phyloP scores from a whole-genome alignment of 352 stramenopile species.

The Phytophthora fragariaefolia region DNA sequence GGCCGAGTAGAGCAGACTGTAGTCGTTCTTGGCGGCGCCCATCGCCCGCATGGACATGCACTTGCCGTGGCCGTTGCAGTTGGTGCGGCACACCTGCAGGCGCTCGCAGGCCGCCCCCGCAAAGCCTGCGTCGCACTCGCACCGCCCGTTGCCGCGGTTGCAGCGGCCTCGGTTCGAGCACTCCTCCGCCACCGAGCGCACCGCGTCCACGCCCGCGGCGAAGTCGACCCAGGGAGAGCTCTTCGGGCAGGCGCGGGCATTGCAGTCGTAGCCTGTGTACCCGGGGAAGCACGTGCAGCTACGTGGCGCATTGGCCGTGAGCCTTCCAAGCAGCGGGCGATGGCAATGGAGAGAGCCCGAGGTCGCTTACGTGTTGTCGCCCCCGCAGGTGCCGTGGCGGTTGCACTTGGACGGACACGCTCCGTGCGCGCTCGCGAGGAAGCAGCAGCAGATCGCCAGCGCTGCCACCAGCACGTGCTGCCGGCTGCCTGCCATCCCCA shows the following conservation, averaged over 20 bases:
- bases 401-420: slow-evolving; percentile 72
- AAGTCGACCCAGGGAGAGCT: slow-evolving; percentile 69
- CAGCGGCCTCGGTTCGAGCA: slow-evolving; percentile 84
- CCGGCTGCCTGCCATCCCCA: slow-evolving; percentile 3
- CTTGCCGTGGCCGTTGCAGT: slow-evolving; percentile 90
- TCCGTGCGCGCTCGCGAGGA: slow-evolving; percentile 10
- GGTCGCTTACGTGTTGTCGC: slow-evolving; percentile 57
- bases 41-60: slow-evolving; percentile 83
- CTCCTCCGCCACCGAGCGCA: slow-evolving; percentile 53
- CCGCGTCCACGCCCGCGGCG: slow-evolving; percentile 46
- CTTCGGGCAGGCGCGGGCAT: slow-evolving; percentile 71
- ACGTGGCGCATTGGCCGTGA: neutral
- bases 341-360: neutral
- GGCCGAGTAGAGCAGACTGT: slow-evolving; percentile 64
- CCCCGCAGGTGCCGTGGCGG: slow-evolving; percentile 62
- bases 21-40: slow-evolving; percentile 60
- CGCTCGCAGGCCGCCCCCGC: slow-evolving; percentile 68
- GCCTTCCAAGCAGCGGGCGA: neutral
- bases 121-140: slow-evolving; percentile 85
- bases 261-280: slow-evolving; percentile 92
- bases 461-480: slow-evolving; percentile 15
- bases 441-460: slow-evolving; percentile 14
- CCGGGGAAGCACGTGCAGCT: slow-evolving; percentile 88
- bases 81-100: slow-evolving; percentile 70
- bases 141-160: slow-evolving; percentile 73